Base-by-base conservation (phyloP, 345 rosid genomes). In the Sonneratia alba region DNA sequence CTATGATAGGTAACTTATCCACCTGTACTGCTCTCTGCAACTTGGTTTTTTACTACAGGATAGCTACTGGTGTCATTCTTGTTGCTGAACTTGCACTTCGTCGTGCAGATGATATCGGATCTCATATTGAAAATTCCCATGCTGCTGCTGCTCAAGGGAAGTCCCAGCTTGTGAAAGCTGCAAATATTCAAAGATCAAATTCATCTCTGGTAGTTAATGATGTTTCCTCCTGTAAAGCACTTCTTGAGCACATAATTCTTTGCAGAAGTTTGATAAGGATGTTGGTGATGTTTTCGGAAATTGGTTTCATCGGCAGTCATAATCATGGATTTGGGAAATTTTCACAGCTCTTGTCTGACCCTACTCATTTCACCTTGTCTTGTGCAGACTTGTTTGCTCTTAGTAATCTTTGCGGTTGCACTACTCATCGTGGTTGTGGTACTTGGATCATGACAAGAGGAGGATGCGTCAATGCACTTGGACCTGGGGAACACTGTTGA, bases 381-480 rank as follows among this genome's bases (percentile, higher is more conserved):
- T 40, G 14, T 77, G 83, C 88, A 93, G 98, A 48, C 83, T 61
- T 93, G 98, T 78, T 85, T 93, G 87, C 90, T 93, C 56, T 71
- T 91, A 89, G 94, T 93, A 82, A 93, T 93, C 74, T 88, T 89
- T 9, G 94, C 94, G 73, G 85, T 89, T 8, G 86, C 83, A 75
- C 85, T 93, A 51, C 91, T 89, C 80, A 89, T 89, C 9, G 88
- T 93, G 76, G 77, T 91, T 65, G 76, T 91, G 79, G 90, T 91
- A 62, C 82, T 93, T 6, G 88, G 84, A 16, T 90, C 92, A 62
- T 93, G 77, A 87, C 56, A 13, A 68, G 34, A 61, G 24, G 24
- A 24, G 62, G 36, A 61, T 24, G 14, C 11, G 27, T 9, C 36
- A 9, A 1, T 61, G 10, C 27, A 21, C 62, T 56, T 19, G n/a